Evolutionary conservation across 129 eudicot genomes (phyloP).

Genomic region (Arctium minus): DNA sequence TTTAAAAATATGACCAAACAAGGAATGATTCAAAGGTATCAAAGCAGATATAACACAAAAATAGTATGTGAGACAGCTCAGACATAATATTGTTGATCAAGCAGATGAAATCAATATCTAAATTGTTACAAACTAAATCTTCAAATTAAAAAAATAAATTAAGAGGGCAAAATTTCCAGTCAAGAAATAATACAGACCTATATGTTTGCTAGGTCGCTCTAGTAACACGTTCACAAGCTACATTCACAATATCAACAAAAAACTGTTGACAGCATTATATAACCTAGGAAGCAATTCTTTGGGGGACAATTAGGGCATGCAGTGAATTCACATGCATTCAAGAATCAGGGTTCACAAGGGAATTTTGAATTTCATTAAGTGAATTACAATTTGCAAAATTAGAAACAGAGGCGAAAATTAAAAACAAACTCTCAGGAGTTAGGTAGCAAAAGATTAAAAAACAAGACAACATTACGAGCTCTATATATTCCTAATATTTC

Average conservation of each 20-base stretch:
- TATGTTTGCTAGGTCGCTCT: background rate
- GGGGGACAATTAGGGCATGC: background rate
- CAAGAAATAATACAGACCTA: background rate
- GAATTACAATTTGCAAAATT: background rate
- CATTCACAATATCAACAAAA: background rate
- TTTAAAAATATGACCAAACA: background rate
- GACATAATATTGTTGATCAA: background rate
- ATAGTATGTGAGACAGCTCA: background rate
- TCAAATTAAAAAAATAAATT: background rate
- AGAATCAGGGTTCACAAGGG: background rate
- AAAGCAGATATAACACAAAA: background rate
- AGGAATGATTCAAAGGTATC: background rate
- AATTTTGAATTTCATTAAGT: background rate
- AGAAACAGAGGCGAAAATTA: background rate
- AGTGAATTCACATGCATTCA: background rate
- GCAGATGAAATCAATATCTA: background rate
- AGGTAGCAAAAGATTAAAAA: background rate
- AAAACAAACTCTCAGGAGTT: background rate
- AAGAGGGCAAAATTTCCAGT: background rate
- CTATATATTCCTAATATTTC: too few species aligned
- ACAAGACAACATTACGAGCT: background rate
- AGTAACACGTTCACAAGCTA: too few species aligned
- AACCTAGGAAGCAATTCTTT: too few species aligned
- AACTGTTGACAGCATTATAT: background rate
- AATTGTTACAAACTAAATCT: background rate